Conservation (phyloP, 176 grass and related monocot species). For the Eragrostis nindensis region DNA sequence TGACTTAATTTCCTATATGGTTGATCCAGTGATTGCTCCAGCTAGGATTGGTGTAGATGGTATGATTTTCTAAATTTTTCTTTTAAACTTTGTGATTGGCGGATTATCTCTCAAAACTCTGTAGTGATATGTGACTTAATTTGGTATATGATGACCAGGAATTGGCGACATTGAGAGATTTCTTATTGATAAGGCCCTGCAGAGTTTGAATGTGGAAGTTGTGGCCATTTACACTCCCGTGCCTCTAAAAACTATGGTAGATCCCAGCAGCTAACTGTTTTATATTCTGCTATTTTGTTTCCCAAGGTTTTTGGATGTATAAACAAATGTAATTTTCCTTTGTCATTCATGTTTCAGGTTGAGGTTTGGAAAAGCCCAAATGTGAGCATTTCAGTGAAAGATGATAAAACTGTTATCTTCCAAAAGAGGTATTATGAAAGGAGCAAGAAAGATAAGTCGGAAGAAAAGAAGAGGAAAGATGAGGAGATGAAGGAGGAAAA, state of each 20-base stretch:
- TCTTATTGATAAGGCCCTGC: neutral
- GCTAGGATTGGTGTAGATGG: too few relatives aligned
- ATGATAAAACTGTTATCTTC: neutral
- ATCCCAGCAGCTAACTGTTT: neutral
- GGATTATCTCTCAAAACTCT: neutral
- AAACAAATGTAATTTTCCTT: neutral
- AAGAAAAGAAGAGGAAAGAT: too few relatives aligned
- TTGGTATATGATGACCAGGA: neutral
- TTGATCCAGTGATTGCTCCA: too few relatives aligned
- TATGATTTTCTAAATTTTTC: too few relatives aligned
- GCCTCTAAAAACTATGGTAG: neutral
- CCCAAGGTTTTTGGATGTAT: neutral
- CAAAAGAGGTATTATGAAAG: neutral
- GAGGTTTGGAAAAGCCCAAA: neutral
- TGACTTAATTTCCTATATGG: too few relatives aligned
- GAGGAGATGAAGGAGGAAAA: too few relatives aligned
- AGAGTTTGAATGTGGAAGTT: neutral
- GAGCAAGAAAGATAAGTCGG: neutral
- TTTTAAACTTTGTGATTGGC: neutral
- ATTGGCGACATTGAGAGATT: neutral
- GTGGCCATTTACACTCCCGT: neutral
- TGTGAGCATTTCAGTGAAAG: neutral
- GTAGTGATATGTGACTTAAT: neutral
- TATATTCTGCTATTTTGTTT: neutral
- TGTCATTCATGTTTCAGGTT: neutral